Base-by-base conservation (phyloP, 768 basidiomycete genomes). In the Kwoniella sp. region DNA sequence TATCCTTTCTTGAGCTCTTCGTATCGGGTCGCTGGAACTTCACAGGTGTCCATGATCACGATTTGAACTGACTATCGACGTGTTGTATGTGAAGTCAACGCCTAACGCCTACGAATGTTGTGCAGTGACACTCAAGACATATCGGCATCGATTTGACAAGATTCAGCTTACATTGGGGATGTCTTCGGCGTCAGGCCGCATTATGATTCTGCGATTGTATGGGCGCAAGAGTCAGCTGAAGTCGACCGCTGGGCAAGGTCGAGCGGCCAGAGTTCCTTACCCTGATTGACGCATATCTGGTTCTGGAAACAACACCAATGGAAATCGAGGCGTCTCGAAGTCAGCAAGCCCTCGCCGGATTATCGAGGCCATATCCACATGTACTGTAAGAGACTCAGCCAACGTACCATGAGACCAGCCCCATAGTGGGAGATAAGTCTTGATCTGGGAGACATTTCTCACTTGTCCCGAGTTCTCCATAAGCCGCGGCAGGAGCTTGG, bases 391-490 rank as follows among this genome's bases (percentile, higher is more conserved):
- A n/a, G 13, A n/a, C 2, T 7, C 10, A 22, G 6, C 21, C 15
- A 33, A 50, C 58, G 49, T 29, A 66, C 58, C 65, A 13, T 55
- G 30, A 8, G 67, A 68, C 67, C 67, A 63, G 19, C 29, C 55
- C 61, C 67, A 64, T 19, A 68, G 54, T 29, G 62, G 67, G 2
- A 63, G n/a, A 29, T 33, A 46, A n/a, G 46, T 54, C 30, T 61
- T 40, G 5, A 57, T 30, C 37, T 57, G 58, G 10, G 17, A 21
- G 12, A 66, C 33, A 52, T 53, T 55, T 26, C 48, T 44, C 15
- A 62, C 29, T 46, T 60, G 46, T 5, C 50, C 52, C 30, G 55
- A 51, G 13, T 30, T 29, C 27, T 17, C 22, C 54, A 66, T 60
- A 8, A 57, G 19, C 47, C 21, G 5, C 3, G 59, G 19, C 7